Conservation (phyloP, 1,284 basidiomycete genomes). For the Phellopilus nigrolimitatus region DNA sequence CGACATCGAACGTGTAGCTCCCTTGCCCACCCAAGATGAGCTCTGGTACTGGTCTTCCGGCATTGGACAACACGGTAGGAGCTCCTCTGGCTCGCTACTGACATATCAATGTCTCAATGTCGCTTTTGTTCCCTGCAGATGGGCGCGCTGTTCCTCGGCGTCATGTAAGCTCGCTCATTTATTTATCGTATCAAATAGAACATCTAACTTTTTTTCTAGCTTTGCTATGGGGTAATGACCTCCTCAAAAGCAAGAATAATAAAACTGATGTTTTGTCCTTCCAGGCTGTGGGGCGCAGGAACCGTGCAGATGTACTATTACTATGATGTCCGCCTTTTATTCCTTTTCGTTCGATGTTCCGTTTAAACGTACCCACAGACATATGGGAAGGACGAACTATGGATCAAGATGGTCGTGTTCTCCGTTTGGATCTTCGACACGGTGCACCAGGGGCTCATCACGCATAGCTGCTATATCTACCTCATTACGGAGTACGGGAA, state of each 20-base stretch:
- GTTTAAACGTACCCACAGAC: not conserved
- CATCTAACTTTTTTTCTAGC: not conserved
- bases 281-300: slow-evolving; percentile 9
- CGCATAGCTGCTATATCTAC: slow-evolving; percentile 1
- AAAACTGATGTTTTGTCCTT: not conserved
- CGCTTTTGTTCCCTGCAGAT: not conserved
- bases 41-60: not conserved
- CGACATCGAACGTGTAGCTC: not conserved
- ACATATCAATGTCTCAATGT: not conserved
- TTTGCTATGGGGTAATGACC: not conserved
- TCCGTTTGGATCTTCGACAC: slow-evolving; percentile 8
- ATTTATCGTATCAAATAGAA: not conserved
- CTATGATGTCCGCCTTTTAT: slow-evolving; percentile 1
- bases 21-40: not conserved
- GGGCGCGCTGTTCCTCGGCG: slow-evolving; percentile 1
- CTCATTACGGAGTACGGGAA: slow-evolving; percentile 10
- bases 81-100: not conserved
- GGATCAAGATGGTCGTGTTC: not conserved
- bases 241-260: too few relatives aligned
- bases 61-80: slow-evolving; percentile 10
- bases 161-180: not conserved
- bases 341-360: not conserved
- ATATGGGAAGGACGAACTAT: slow-evolving; percentile 2
- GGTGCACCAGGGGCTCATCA: slow-evolving; percentile 10
- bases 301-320: slow-evolving; percentile 13